Evolutionary conservation across 2,329 filamentous ascomycete genomes (phyloP).

Genomic region (Graphilbum ipis-grandicollis): DNA sequence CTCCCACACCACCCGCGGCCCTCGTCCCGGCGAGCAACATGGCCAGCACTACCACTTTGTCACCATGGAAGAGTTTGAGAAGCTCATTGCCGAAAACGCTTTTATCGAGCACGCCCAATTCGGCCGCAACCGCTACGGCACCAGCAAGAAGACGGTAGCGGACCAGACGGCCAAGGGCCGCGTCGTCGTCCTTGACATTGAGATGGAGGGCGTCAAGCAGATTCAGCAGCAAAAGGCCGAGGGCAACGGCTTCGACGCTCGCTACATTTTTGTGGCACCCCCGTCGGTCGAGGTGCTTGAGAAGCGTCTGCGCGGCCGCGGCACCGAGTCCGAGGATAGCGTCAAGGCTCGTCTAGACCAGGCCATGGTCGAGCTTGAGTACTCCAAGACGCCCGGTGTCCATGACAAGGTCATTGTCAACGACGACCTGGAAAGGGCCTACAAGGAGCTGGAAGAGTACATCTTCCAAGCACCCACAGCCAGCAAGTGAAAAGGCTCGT

Average conservation of each 20-base stretch:
- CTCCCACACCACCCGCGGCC: constrained; percentile 64
- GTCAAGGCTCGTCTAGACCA: constrained; percentile 53
- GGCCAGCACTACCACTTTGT: constrained; percentile 74
- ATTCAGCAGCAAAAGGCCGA: constrained; percentile 24
- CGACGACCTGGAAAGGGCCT: constrained; percentile 28
- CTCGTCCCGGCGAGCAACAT: constrained; percentile 57
- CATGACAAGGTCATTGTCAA: constrained; percentile 22
- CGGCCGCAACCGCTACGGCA: constrained; percentile 75
- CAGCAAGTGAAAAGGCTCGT: background rate
- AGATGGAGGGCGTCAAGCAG: constrained; percentile 97
- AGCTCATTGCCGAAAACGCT: constrained; percentile 46
- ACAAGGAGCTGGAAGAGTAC: constrained; percentile 32
- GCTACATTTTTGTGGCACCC: constrained; percentile 73
- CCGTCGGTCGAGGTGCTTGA: constrained; percentile 62
- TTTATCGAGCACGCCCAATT: constrained; percentile 82
- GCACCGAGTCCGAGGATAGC: constrained; percentile 61
- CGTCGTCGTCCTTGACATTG: constrained; percentile 80
- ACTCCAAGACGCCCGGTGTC: constrained; percentile 46
- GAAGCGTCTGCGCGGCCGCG: constrained; percentile 52
- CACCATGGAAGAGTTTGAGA: constrained; percentile 46
- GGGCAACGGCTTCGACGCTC: constrained; percentile 50
- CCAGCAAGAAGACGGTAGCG: constrained; percentile 46
- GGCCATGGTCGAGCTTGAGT: constrained; percentile 60
- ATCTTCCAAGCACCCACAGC: constrained; percentile 19
- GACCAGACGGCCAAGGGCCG: constrained; percentile 53